phyloP scores from a whole-genome alignment of 2,329 filamentous ascomycete genomes.

The Didymella lethalis region DNA sequence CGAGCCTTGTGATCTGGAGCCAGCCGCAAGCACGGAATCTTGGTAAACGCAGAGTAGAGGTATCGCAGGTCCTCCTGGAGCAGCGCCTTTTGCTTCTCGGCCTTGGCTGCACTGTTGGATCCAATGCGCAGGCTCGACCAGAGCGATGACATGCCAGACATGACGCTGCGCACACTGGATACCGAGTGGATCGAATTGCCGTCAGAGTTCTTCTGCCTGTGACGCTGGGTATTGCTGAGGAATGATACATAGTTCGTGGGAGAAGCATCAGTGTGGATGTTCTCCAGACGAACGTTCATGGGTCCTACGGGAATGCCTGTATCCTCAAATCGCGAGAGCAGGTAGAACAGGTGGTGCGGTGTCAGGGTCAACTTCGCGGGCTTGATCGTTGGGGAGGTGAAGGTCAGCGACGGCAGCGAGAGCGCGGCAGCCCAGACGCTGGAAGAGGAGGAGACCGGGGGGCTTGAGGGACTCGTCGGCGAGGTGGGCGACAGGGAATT shows the following conservation, averaged over 20 bases:
- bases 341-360: conserved; percentile 95
- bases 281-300: conserved; percentile 95
- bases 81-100: conserved; percentile 84
- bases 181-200: conserved; percentile 93
- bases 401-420: conserved; percentile 83
- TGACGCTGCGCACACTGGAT: conserved; percentile 94
- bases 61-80: conserved; percentile 93
- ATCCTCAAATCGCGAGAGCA: conserved; percentile 94
- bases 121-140: conserved; percentile 90
- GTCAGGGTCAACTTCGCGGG: conserved; percentile 91
- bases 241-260: conserved; percentile 97
- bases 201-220: conserved; percentile 80
- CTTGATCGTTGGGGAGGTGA: conserved; percentile 85
- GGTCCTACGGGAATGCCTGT: conserved; percentile 88
- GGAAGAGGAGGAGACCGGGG: conserved; percentile 67
- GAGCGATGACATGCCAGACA: conserved; percentile 93
- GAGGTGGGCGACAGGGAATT: conserved; percentile 49
- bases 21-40: conserved; percentile 89
- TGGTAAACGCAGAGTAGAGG: conserved; percentile 97
- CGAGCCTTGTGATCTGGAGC: conserved; percentile 92
- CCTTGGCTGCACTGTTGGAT: conserved; percentile 80
- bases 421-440: conserved; percentile 81
- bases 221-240: conserved; percentile 80
- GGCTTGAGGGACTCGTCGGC: conserved; percentile 47
- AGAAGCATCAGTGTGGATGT: conserved; percentile 85